These are phyloP conservation scores for Antonospora locustae DNA, from an alignment of 371 early-diverging fungal species.

Conservation along the genomic window DNA sequence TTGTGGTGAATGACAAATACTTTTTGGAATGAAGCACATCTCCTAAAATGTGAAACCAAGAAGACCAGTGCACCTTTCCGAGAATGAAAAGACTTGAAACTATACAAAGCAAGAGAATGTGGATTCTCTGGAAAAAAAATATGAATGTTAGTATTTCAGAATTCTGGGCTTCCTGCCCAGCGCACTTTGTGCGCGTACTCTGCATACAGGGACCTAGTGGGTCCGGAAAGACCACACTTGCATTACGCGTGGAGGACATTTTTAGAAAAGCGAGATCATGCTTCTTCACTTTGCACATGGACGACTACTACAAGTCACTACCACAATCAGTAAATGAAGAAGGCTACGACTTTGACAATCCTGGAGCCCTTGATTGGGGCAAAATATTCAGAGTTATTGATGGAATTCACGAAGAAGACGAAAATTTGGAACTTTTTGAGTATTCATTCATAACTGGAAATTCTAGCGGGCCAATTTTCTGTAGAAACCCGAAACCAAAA, in stretches of 20 bases:
- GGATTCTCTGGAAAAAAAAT: no score
- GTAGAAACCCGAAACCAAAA: constrained; percentile 13
- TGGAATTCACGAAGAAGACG: constrained; percentile 7
- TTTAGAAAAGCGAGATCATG: not conserved
- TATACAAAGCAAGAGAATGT: no score
- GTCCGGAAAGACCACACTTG: constrained; percentile 25
- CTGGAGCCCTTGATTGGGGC: constrained; percentile 32
- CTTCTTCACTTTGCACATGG: constrained; percentile 2
- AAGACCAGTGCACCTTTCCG: no score
- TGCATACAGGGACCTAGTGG: constrained; percentile 22
- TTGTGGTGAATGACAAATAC: no score
- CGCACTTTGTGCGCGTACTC: no score
- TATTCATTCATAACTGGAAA: constrained; percentile 18
- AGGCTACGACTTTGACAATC: constrained; percentile 46
- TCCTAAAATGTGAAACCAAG: no score
- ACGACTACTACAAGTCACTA: constrained; percentile 15
- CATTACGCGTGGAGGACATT: constrained; percentile 7
- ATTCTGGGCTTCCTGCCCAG: no score
- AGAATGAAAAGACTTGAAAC: no score
- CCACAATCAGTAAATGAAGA: not conserved
- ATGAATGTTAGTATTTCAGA: no score
- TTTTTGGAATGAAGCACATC: no score
- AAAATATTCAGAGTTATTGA: constrained; percentile 13
- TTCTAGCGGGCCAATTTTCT: not conserved
- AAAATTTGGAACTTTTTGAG: not conserved